A percentile compares a stretch with the other conserved stretches of the same genome.
Evolutionary conservation across 2,329 filamentous ascomycete genomes (phyloP).

Genomic region (Clonostachys sp.): DNA sequence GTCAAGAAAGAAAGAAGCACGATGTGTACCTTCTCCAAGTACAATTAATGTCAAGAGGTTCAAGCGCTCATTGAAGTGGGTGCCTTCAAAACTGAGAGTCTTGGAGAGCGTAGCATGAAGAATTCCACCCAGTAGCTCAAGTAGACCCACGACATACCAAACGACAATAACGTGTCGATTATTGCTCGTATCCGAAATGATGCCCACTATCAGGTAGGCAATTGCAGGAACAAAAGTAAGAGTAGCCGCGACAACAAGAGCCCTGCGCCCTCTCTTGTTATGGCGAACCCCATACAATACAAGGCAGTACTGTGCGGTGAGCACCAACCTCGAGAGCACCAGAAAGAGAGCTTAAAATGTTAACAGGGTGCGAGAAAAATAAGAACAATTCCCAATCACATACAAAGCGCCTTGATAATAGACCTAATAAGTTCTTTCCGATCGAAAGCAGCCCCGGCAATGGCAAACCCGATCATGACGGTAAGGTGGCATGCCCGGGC

Average conservation of each 20-base stretch:
- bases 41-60: conserved; percentile 61
- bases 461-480: conserved; percentile 61
- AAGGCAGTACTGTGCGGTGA: conserved; percentile 48
- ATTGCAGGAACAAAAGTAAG: conserved; percentile 26
- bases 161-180: conserved; percentile 25
- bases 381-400: too few relatives aligned
- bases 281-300: conserved; percentile 35
- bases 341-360: conserved; percentile 32
- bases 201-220: conserved; percentile 35
- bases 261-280: conserved; percentile 26
- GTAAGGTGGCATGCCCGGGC: conserved; percentile 57
- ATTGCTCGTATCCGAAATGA: conserved; percentile 25
- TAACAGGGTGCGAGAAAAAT: neutral
- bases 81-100: conserved; percentile 56
- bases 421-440: conserved; percentile 27
- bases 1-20: conserved; percentile 29
- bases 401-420: conserved; percentile 35
- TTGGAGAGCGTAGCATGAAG: conserved; percentile 47
- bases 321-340: conserved; percentile 43
- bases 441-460: conserved; percentile 46
- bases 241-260: conserved; percentile 26
- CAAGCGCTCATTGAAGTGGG: conserved; percentile 60
- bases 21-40: conserved; percentile 51
- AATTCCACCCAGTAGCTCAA: conserved; percentile 50
- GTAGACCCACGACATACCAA: conserved; percentile 49